These are phyloP conservation scores for Cucurbita ficifolia DNA, from an alignment of 306 rosid species.

Conservation along the genomic window DNA sequence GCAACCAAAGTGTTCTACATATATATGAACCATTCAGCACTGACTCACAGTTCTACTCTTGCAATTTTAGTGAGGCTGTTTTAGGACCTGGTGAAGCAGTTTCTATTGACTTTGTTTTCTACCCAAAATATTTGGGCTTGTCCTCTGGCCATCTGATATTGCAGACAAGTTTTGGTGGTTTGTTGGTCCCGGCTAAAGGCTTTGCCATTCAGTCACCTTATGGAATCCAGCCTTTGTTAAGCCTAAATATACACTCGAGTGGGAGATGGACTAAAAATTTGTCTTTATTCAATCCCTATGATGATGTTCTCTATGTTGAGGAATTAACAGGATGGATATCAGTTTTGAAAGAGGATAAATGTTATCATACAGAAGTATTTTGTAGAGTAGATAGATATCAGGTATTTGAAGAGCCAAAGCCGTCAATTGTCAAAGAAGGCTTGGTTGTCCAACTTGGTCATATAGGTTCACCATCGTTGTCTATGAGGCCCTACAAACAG, in stretches of 20 bases:
- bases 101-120: constrained; percentile 54
- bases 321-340: constrained; percentile 68
- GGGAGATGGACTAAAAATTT: constrained; percentile 66
- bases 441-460: constrained; percentile 46
- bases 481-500: constrained; percentile 53
- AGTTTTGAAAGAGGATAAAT: constrained; percentile 41
- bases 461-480: constrained; percentile 41
- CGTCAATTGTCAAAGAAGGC: constrained; percentile 41
- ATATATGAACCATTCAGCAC: constrained; percentile 84
- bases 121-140: constrained; percentile 61
- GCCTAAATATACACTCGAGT: constrained; percentile 41
- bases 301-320: constrained; percentile 56
- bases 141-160: constrained; percentile 70
- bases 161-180: constrained; percentile 89
- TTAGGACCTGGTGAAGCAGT: constrained; percentile 68
- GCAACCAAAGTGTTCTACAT: constrained; percentile 60
- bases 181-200: constrained; percentile 67
- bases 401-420: constrained; percentile 26
- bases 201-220: constrained; percentile 65
- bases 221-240: constrained; percentile 50
- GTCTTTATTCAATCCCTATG: constrained; percentile 63
- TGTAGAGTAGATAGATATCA: constrained; percentile 42
- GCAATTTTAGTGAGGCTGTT: constrained; percentile 61
- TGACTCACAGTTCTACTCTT: constrained; percentile 76
- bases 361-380: constrained; percentile 47